Evolutionary conservation across 2,329 filamentous ascomycete genomes (phyloP).

Genomic region (Penicillium sp.): DNA sequence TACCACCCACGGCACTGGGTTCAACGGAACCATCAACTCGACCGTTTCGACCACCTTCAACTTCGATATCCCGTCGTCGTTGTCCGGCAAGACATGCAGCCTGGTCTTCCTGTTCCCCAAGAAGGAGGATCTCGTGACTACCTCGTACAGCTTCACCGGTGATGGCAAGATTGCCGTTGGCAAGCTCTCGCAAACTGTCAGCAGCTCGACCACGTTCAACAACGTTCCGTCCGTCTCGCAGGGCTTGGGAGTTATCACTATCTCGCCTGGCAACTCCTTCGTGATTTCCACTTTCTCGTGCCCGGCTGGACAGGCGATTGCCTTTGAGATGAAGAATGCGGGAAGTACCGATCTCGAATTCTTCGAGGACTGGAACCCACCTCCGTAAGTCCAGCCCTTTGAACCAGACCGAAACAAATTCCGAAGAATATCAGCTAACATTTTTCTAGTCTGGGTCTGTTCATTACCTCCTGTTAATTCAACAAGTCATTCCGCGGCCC

Average conservation of each 20-base stretch:
- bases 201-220: constrained; percentile 54
- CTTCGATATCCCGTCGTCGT: constrained; percentile 63
- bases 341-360: constrained; percentile 58
- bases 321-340: constrained; percentile 54
- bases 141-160: constrained; percentile 58
- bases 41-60: constrained; percentile 65
- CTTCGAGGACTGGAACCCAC: constrained; percentile 65
- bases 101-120: constrained; percentile 67
- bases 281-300: constrained; percentile 57
- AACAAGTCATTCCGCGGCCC: not conserved
- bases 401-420: not conserved
- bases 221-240: constrained; percentile 51
- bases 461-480: constrained; percentile 42
- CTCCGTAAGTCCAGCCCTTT: constrained; percentile 40
- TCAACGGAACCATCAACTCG: constrained; percentile 58
- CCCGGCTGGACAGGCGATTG: constrained; percentile 54
- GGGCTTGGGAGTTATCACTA: constrained; percentile 47
- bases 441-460: constrained; percentile 40
- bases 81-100: constrained; percentile 62
- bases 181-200: constrained; percentile 51
- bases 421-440: constrained; percentile 13
- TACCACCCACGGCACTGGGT: constrained; percentile 55
- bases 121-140: constrained; percentile 59
- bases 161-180: constrained; percentile 57
- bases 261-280: constrained; percentile 59